Conservation (phyloP, 306 rosid genomes). For the Sechiopsis laciniata region DNA sequence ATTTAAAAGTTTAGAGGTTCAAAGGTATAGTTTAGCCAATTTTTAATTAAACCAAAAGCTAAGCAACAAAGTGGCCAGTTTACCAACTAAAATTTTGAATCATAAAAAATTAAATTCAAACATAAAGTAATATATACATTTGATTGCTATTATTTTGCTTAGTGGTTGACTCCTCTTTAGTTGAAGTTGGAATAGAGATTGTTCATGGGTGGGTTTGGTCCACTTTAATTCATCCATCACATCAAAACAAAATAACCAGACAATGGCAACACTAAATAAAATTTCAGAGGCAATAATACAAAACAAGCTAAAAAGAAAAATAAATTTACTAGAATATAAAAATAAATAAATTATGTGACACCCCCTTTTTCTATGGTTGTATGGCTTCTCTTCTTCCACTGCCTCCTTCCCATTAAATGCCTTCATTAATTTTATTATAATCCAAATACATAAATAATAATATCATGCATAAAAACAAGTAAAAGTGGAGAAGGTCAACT, state of each 20-base stretch:
- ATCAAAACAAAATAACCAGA: slow-evolving; percentile 36
- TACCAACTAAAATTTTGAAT: no score
- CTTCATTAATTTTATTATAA: not conserved
- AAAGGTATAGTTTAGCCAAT: no score
- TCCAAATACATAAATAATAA: slow-evolving; percentile 7
- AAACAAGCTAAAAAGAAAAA: slow-evolving; percentile 16
- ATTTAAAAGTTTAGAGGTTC: no score
- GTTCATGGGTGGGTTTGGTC: slow-evolving; percentile 45
- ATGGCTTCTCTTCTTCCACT: slow-evolving; percentile 19
- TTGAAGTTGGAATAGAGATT: slow-evolving; percentile 29
- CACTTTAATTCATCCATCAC: slow-evolving; percentile 41
- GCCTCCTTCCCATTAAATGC: not conserved
- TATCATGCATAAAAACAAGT: not conserved
- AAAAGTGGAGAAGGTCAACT: slow-evolving; percentile 21
- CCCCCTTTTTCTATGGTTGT: slow-evolving; percentile 9
- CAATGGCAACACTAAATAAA: not conserved
- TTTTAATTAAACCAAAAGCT: no score
- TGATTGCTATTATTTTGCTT: not conserved
- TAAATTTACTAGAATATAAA: not conserved
- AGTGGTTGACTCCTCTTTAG: slow-evolving; percentile 62
- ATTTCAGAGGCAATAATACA: not conserved
- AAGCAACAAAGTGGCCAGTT: no score
- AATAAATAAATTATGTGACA: slow-evolving; percentile 27
- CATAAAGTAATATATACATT: no score
- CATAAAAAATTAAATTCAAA: no score